phyloP scores from a whole-genome alignment of 257 asterid genomes.

The Penstemon davidsonii region DNA sequence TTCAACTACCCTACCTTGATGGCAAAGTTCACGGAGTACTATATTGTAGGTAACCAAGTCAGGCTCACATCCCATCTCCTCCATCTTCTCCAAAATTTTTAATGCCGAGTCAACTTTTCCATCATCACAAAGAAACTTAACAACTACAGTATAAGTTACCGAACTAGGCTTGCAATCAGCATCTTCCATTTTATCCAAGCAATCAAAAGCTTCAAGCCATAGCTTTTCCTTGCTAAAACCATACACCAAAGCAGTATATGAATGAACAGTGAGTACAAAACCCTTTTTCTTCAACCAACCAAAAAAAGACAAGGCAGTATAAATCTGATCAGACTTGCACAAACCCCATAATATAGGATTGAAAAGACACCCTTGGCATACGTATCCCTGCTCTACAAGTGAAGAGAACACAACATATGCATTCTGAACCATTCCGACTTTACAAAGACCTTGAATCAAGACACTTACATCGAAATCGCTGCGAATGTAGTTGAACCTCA shows the following conservation, averaged over 20 bases:
- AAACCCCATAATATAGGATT: slow-evolving; percentile 61
- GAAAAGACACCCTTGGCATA: slow-evolving; percentile 31
- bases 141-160: slow-evolving; percentile 45
- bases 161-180: slow-evolving; percentile 47
- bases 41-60: slow-evolving; percentile 62
- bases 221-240: slow-evolving; percentile 46
- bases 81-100: slow-evolving; percentile 44
- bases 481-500: slow-evolving; percentile 39
- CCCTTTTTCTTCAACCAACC: slow-evolving; percentile 58
- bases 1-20: slow-evolving; percentile 41
- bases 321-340: slow-evolving; percentile 39
- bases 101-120: slow-evolving; percentile 51
- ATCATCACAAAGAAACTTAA: slow-evolving; percentile 56
- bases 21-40: slow-evolving; percentile 55
- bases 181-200: slow-evolving; percentile 46
- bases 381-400: slow-evolving; percentile 32
- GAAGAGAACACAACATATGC: slow-evolving; percentile 39
- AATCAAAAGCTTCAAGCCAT: slow-evolving; percentile 48
- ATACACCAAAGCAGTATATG: slow-evolving; percentile 62
- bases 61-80: slow-evolving; percentile 48
- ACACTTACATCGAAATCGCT: slow-evolving; percentile 32
- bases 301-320: slow-evolving; percentile 44
- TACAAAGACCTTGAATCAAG: slow-evolving; percentile 48
- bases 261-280: slow-evolving; percentile 33
- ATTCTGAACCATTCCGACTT: slow-evolving; percentile 39